These are phyloP conservation scores for Mrakia gelida DNA, from an alignment of 768 basidiomycete genomes.

Conservation along the genomic window DNA sequence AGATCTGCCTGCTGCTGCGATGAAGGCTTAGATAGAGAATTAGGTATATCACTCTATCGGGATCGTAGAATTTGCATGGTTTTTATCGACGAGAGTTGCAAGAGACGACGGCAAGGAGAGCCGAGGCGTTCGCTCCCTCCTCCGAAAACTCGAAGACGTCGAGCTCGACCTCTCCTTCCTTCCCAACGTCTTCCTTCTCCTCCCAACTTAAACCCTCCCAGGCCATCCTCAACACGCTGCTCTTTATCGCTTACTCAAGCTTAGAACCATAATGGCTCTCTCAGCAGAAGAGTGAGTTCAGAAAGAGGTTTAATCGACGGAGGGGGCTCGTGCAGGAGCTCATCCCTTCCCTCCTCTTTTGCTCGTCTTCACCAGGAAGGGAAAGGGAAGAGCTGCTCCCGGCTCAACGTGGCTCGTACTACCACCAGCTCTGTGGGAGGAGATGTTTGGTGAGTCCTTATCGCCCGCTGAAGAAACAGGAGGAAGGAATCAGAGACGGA, in stretches of 20 bases:
- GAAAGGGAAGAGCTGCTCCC: constrained; percentile 8
- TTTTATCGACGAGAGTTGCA: too few species aligned
- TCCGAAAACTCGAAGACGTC: too few species aligned
- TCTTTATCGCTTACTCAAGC: neutral
- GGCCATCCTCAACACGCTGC: neutral
- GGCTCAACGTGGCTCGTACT: neutral
- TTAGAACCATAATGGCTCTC: neutral
- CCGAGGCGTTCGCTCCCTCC: too few species aligned
- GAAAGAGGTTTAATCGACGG: neutral
- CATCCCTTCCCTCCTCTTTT: neutral
- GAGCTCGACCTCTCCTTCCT: too few species aligned
- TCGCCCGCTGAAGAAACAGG: neutral
- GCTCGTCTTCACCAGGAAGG: constrained; percentile 11
- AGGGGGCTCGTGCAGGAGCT: neutral
- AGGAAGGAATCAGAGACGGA: neutral
- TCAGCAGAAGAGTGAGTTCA: constrained; percentile 8
- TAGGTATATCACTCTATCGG: too few species aligned
- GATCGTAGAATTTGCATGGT: too few species aligned
- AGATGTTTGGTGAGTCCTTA: neutral
- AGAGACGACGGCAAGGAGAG: too few species aligned
- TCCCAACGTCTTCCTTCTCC: neutral
- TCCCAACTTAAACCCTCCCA: neutral
- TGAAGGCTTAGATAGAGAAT: neutral
- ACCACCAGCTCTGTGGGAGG: constrained; percentile 6
- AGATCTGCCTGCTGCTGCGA: constrained; percentile 4